A percentile compares a stretch with the other conserved stretches of the same genome.
Conservation (phyloP, 1,139 yeast species). For the Blastobotrys apis region DNA sequence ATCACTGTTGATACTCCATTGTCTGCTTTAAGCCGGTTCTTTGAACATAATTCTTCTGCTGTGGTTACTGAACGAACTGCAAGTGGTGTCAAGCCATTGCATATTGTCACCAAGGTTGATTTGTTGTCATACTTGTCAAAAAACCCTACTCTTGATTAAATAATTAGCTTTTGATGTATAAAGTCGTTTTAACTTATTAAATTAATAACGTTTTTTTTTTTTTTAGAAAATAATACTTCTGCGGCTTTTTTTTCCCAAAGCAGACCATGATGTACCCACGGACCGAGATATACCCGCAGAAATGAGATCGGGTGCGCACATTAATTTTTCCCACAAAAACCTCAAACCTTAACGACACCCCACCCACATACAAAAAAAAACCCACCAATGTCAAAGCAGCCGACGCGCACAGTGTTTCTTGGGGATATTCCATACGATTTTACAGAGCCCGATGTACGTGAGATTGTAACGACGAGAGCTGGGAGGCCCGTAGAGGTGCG, state of each 20-base stretch:
- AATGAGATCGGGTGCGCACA: no score
- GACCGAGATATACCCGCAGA: no score
- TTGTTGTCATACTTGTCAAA: slow-evolving; percentile 60
- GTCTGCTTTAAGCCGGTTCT: slow-evolving; percentile 67
- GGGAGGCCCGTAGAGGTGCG: slow-evolving; percentile 55
- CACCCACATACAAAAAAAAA: no score
- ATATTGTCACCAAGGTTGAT: slow-evolving; percentile 86
- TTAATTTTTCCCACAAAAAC: not conserved
- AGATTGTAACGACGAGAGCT: slow-evolving; percentile 76
- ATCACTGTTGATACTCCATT: slow-evolving; percentile 69
- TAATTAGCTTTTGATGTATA: not conserved
- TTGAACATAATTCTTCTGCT: slow-evolving; percentile 84
- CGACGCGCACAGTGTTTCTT: slow-evolving; percentile 48
- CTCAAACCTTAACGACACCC: not conserved
- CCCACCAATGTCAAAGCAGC: slow-evolving; percentile 19
- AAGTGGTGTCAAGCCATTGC: slow-evolving; percentile 58
- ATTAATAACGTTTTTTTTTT: not conserved
- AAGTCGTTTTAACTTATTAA: not conserved
- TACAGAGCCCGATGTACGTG: slow-evolving; percentile 83
- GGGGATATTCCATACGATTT: slow-evolving; percentile 70
- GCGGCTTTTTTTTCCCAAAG: not conserved
- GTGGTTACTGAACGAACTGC: slow-evolving; percentile 59
- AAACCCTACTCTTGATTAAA: slow-evolving; percentile 15
- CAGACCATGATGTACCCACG: no score
- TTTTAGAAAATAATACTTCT: not conserved